Conservation (phyloP, 768 basidiomycete species). For the Pisolithus microcarpus region DNA sequence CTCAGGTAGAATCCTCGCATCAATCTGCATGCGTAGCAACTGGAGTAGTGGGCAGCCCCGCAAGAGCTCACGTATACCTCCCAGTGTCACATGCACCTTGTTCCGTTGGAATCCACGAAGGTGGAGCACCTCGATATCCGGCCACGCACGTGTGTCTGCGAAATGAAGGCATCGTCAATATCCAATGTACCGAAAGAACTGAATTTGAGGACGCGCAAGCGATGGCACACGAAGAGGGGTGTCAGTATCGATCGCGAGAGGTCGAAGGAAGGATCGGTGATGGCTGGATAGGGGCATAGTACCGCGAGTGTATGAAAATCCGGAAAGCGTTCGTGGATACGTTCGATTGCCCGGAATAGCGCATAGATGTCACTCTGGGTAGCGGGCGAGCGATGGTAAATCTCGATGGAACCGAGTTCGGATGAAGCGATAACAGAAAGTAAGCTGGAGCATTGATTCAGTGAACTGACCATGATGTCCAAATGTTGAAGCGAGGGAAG, state of each 20-base stretch:
- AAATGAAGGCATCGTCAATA: constrained; percentile 22
- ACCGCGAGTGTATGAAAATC: constrained; percentile 13
- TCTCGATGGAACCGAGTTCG: constrained; percentile 13
- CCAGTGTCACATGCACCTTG: neutral
- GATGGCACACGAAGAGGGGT: constrained; percentile 17
- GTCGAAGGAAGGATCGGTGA: constrained; percentile 12
- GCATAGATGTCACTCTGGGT: constrained; percentile 12
- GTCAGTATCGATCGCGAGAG: constrained; percentile 18
- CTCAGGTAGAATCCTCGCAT: no score
- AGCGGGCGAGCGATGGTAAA: constrained; percentile 19
- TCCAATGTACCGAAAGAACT: constrained; percentile 22
- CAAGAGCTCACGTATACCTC: no score
- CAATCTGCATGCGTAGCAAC: no score
- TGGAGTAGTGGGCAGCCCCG: no score
- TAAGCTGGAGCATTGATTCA: constrained; percentile 24
- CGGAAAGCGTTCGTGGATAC: neutral
- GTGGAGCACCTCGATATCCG: constrained; percentile 18
- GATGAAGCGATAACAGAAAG: constrained; percentile 19
- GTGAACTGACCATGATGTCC: constrained; percentile 18
- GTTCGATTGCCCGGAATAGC: constrained; percentile 17
- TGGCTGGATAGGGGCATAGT: no score
- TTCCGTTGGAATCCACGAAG: constrained; percentile 25
- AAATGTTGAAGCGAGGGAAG: constrained; percentile 18
- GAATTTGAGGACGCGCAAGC: constrained; percentile 15
- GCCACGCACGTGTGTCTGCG: constrained; percentile 22